Conservation (phyloP, 805 yeast genomes). For the Yamadazyma olivae region DNA sequence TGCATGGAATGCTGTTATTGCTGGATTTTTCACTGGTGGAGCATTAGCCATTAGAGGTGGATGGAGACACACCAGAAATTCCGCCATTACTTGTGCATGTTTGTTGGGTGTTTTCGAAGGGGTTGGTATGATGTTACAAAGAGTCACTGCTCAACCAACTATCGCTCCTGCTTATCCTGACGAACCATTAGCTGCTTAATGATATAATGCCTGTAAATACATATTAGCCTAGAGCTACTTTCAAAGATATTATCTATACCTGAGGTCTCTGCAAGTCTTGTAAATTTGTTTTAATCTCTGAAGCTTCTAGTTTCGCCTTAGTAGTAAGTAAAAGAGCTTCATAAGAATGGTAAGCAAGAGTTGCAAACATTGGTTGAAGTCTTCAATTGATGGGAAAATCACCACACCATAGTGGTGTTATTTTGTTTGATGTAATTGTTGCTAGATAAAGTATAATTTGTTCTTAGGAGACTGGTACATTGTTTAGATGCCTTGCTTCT, state of each 20-base stretch:
- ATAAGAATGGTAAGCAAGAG: no score
- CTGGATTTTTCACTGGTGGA: conserved; percentile 98
- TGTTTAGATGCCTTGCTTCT: no score
- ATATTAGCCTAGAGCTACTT: no score
- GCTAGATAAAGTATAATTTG: no score
- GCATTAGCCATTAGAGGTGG: conserved; percentile 98
- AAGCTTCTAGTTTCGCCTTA: no score
- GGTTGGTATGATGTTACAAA: conserved; percentile 93
- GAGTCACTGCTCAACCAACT: conserved; percentile 77
- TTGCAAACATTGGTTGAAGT: no score
- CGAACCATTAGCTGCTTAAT: conserved; percentile 37
- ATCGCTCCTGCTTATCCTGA: conserved; percentile 46
- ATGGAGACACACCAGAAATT: conserved; percentile 92
- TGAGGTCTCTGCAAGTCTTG: background rate
- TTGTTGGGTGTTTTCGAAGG: conserved; percentile 96
- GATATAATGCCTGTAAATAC: background rate
- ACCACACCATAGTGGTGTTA: no score
- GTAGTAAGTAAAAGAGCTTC: no score
- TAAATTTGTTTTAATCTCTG: no score
- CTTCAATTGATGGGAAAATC: no score
- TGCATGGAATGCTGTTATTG: conserved; percentile 96
- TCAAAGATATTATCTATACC: background rate
- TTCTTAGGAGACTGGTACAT: no score
- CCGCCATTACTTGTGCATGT: conserved; percentile 97
- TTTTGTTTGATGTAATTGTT: no score